Conservation (phyloP, 2,329 filamentous ascomycete species). For the Colletotrichum lini region DNA sequence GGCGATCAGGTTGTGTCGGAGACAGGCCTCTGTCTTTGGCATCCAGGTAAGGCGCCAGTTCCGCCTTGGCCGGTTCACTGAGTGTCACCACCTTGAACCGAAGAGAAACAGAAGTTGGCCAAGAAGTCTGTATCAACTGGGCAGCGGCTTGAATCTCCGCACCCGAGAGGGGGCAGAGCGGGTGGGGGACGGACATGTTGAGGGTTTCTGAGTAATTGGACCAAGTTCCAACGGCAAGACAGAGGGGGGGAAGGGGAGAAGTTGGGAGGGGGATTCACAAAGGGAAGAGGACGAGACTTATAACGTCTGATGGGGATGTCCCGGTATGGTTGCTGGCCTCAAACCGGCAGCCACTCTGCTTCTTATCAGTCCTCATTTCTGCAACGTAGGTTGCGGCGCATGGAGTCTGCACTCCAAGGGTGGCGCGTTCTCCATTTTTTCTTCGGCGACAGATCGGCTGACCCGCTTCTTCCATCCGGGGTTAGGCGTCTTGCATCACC, state of each 20-base stretch:
- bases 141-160: constrained; percentile 68
- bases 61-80: constrained; percentile 68
- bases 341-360: constrained; percentile 21
- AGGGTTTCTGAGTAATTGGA: neutral
- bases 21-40: constrained; percentile 60
- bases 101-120: constrained; percentile 68
- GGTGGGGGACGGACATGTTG: constrained; percentile 56
- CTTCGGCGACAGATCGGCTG: neutral
- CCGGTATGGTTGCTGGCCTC: constrained; percentile 27
- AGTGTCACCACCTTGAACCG: constrained; percentile 76
- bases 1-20: constrained; percentile 57
- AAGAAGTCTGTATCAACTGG: constrained; percentile 64
- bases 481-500: constrained; percentile 28
- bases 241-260: neutral
- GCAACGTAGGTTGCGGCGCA: constrained; percentile 24
- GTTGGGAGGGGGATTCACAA: neutral
- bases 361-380: constrained; percentile 20
- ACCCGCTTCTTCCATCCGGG: constrained; percentile 27
- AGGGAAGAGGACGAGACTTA: neutral
- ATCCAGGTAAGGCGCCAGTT: constrained; percentile 65
- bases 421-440: constrained; percentile 18
- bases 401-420: constrained; percentile 23
- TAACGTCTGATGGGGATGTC: constrained; percentile 11
- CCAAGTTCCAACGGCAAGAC: neutral
- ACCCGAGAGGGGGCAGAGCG: constrained; percentile 71